A percentile compares a stretch with the other conserved stretches of the same genome.
These are phyloP conservation scores for Pyrus hybrid DNA, from an alignment of 331 rosid species.

Conservation along the genomic window DNA sequence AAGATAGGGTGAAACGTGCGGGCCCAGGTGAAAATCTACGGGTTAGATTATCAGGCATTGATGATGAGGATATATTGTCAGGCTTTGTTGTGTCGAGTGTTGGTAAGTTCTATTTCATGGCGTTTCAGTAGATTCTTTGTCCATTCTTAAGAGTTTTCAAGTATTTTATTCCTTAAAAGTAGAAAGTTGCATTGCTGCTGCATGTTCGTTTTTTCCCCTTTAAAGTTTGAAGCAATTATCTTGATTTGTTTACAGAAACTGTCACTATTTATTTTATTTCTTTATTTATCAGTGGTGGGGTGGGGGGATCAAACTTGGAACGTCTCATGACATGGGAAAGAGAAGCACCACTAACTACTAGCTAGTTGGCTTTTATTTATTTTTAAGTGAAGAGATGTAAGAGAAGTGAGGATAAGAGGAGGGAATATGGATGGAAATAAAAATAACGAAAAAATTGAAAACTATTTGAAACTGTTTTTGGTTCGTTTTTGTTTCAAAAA, in stretches of 20 bases:
- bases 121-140: neutral
- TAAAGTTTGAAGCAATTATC: neutral
- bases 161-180: neutral
- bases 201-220: neutral
- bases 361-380: neutral
- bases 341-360: neutral
- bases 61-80: slow-evolving; percentile 69
- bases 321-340: neutral
- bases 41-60: slow-evolving; percentile 73
- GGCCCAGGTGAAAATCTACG: slow-evolving; percentile 98
- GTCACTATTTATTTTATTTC: neutral
- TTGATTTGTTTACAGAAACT: neutral
- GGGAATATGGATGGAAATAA: neutral
- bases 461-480: neutral
- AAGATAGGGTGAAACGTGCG: slow-evolving; percentile 56
- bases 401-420: neutral
- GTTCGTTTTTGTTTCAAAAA: neutral
- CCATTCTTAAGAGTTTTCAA: neutral
- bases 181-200: neutral
- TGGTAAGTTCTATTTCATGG: slow-evolving; percentile 35
- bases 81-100: slow-evolving; percentile 82
- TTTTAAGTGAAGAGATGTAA: neutral
- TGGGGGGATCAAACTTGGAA: neutral
- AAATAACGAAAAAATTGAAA: no score
- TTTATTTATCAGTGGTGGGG: neutral